Percentiles rank a stretch among this genome's conserved stretches.
These are phyloP conservation scores for Aureobasidium sp. DNA, from an alignment of 2,329 filamentous ascomycete species.

Conservation along the genomic window DNA sequence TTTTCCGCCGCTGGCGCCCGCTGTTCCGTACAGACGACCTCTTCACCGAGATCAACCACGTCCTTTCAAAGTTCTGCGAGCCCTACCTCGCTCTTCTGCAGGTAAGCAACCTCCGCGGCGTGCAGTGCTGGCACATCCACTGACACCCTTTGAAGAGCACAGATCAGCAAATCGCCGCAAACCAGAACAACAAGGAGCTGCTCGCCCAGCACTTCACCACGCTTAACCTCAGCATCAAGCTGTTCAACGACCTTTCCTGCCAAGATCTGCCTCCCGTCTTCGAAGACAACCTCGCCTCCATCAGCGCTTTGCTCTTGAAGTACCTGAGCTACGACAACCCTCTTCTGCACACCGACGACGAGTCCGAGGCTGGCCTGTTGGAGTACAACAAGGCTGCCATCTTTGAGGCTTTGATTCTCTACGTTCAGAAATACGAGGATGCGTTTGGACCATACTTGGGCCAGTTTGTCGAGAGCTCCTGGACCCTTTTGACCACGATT, in stretches of 20 bases:
- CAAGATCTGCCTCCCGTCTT: slow-evolving; percentile 93
- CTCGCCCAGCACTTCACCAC: slow-evolving; percentile 75
- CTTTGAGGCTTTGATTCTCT: slow-evolving; percentile 81
- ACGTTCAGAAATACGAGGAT: slow-evolving; percentile 91
- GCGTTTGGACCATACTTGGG: slow-evolving; percentile 74
- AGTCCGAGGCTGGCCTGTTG: slow-evolving; percentile 74
- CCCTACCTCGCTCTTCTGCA: slow-evolving; percentile 71
- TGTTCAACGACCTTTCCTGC: slow-evolving; percentile 93
- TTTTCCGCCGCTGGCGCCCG: slow-evolving; percentile 92
- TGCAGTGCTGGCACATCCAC: not conserved
- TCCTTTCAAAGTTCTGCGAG: slow-evolving; percentile 71
- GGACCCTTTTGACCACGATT: slow-evolving; percentile 80
- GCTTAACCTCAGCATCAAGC: slow-evolving; percentile 79
- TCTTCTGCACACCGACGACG: slow-evolving; percentile 75
- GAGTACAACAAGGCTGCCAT: slow-evolving; percentile 90
- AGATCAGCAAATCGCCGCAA: slow-evolving; percentile 61
- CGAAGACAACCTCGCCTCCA: slow-evolving; percentile 72
- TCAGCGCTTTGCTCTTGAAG: slow-evolving; percentile 77
- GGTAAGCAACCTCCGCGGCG: not conserved
- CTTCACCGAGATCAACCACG: slow-evolving; percentile 94
- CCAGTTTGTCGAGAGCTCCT: slow-evolving; percentile 81
- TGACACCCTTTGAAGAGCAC: slow-evolving; percentile 44
- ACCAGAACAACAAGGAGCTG: slow-evolving; percentile 63
- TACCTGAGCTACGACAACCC: slow-evolving; percentile 85
- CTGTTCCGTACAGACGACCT: slow-evolving; percentile 88